Evolutionary conservation across 257 asterid species (phyloP).

Genomic region (Marsdenia floribunda): DNA sequence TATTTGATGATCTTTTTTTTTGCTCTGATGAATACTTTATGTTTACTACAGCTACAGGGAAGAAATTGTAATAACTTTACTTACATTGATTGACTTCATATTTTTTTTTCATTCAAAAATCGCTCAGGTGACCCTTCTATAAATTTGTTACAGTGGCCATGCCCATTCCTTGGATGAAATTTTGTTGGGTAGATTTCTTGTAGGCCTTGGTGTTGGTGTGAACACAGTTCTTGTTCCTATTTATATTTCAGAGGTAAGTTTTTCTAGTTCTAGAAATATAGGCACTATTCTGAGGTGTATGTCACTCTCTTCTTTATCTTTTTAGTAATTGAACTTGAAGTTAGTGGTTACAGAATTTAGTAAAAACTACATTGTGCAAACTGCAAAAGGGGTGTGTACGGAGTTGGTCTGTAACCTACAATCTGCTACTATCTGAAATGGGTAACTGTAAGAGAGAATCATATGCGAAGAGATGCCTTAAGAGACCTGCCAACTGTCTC

Average conservation of each 20-base stretch:
- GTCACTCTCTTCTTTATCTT: background rate
- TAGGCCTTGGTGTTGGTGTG: constrained; percentile 90
- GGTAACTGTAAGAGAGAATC: background rate
- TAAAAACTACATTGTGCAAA: background rate
- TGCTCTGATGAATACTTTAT: background rate
- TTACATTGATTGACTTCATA: background rate
- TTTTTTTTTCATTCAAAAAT: background rate
- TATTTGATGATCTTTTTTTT: background rate
- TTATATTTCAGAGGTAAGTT: constrained; percentile 77
- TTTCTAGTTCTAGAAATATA: constrained; percentile 8
- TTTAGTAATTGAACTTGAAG: background rate
- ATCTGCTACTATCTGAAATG: background rate
- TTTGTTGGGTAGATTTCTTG: constrained; percentile 76
- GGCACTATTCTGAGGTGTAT: background rate
- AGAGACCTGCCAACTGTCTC: background rate
- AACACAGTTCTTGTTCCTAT: constrained; percentile 87
- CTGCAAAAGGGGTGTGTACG: background rate
- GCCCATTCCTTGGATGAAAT: constrained; percentile 76
- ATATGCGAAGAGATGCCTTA: background rate
- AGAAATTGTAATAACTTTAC: background rate
- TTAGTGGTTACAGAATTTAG: background rate
- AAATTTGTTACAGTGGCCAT: constrained; percentile 63
- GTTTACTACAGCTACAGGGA: background rate
- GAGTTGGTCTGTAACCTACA: background rate
- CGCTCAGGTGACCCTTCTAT: constrained; percentile 12